phyloP scores from a whole-genome alignment of 108 stramenopile species.

The Cyclotella baltica region DNA sequence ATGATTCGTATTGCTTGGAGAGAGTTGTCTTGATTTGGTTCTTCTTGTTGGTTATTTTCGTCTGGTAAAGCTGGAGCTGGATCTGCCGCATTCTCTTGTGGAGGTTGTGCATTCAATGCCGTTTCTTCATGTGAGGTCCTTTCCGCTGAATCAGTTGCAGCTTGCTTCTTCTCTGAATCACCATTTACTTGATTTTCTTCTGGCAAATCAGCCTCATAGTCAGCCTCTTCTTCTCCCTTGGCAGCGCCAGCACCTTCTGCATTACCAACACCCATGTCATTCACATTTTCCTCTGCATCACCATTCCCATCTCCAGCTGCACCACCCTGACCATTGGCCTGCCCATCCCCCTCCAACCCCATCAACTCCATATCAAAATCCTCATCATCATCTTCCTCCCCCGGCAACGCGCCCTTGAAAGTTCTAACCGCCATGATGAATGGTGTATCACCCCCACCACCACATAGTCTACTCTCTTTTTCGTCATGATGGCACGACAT shows the following conservation, averaged over 20 bases:
- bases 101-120: not conserved
- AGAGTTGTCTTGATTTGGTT: slow-evolving; percentile 2
- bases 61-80: not conserved
- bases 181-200: not conserved
- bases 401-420: slow-evolving; percentile 12
- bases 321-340: not conserved
- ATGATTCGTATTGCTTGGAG: slow-evolving; percentile 4
- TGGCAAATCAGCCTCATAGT: slow-evolving; percentile 3
- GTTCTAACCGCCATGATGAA: slow-evolving; percentile 22
- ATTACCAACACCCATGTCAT: not conserved
- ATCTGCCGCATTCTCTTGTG: not conserved
- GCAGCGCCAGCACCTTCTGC: not conserved
- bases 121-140: not conserved
- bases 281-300: not conserved
- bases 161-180: not conserved
- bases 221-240: slow-evolving; percentile 11
- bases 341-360: not conserved
- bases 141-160: not conserved
- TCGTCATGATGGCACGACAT: slow-evolving; percentile 4
- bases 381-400: slow-evolving; percentile 10
- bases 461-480: not conserved
- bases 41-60: slow-evolving; percentile 3
- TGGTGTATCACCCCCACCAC: slow-evolving; percentile 27
- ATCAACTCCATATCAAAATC: slow-evolving; percentile 2
- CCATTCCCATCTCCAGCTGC: slow-evolving; percentile 1